Evolutionary conservation across 768 basidiomycete genomes (phyloP).

Genomic region (Podaxis sp.): DNA sequence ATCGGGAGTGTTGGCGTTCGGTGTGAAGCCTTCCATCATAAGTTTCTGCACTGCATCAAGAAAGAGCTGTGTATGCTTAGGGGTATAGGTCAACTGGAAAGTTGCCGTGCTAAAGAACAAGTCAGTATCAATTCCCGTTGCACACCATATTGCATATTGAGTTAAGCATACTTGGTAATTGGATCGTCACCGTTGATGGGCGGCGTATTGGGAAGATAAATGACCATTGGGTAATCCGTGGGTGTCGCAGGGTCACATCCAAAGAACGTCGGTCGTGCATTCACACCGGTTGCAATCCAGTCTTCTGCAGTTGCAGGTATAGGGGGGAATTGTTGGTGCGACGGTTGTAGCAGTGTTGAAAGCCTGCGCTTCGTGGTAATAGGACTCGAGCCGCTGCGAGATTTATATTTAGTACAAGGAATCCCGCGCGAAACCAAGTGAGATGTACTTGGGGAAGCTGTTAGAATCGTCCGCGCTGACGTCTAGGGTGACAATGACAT

Average conservation of each 20-base stretch:
- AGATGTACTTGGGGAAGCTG: slow-evolving; percentile 67
- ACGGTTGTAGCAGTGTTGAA: slow-evolving; percentile 38
- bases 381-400: slow-evolving; percentile 51
- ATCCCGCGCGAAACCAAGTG: not conserved
- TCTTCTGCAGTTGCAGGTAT: slow-evolving; percentile 49
- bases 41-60: slow-evolving; percentile 60
- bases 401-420: not conserved
- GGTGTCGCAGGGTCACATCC: slow-evolving; percentile 63
- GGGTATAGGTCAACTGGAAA: slow-evolving; percentile 59
- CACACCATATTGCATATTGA: not conserved
- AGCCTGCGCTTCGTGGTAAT: slow-evolving; percentile 43
- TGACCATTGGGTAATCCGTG: slow-evolving; percentile 61
- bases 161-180: slow-evolving; percentile 53
- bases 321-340: slow-evolving; percentile 64
- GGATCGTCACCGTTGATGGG: slow-evolving; percentile 59
- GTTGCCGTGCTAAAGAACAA: slow-evolving; percentile 47
- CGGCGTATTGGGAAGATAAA: slow-evolving; percentile 80
- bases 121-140: not conserved
- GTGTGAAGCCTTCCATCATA: slow-evolving; percentile 57
- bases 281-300: slow-evolving; percentile 61
- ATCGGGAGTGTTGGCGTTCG: slow-evolving; percentile 60
- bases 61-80: slow-evolving; percentile 51
- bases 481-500: slow-evolving; percentile 78
- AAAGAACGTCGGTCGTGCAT: slow-evolving; percentile 73
- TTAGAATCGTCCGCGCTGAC: slow-evolving; percentile 52